Conservation (phyloP, 441 rosid species). For the Kokia cookei region DNA sequence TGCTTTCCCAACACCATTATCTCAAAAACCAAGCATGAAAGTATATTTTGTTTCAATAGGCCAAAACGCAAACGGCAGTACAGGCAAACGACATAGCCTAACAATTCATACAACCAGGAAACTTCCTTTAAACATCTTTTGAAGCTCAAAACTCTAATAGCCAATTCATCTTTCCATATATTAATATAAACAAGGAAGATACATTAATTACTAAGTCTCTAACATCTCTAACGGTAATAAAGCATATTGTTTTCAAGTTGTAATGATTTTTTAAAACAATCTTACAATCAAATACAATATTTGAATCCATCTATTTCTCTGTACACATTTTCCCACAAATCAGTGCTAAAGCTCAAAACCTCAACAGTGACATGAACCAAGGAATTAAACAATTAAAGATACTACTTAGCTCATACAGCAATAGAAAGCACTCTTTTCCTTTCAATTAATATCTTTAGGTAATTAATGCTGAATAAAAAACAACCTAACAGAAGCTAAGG, state of each 20-base stretch:
- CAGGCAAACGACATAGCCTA: neutral
- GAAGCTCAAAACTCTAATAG: neutral
- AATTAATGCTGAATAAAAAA: neutral
- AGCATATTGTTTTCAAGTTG: neutral
- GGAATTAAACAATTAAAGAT: neutral
- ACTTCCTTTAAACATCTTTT: neutral
- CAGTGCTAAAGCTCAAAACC: neutral
- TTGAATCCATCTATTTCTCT: neutral
- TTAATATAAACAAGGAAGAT: neutral
- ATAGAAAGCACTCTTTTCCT: neutral
- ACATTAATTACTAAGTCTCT: neutral
- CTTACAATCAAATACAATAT: neutral
- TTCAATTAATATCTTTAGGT: neutral
- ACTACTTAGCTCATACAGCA: neutral
- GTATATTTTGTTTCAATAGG: neutral
- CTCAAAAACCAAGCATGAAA: neutral
- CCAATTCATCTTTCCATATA: neutral
- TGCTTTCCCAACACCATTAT: constrained; percentile 3
- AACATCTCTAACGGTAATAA: neutral
- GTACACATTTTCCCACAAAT: neutral
- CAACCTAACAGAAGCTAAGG: neutral
- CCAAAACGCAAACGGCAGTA: neutral
- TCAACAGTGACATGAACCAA: neutral
- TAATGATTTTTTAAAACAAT: neutral
- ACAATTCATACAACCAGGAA: too few species aligned